Conservation (phyloP, 371 early-diverging fungal species). For the Apophysomyces trapeziformis region DNA sequence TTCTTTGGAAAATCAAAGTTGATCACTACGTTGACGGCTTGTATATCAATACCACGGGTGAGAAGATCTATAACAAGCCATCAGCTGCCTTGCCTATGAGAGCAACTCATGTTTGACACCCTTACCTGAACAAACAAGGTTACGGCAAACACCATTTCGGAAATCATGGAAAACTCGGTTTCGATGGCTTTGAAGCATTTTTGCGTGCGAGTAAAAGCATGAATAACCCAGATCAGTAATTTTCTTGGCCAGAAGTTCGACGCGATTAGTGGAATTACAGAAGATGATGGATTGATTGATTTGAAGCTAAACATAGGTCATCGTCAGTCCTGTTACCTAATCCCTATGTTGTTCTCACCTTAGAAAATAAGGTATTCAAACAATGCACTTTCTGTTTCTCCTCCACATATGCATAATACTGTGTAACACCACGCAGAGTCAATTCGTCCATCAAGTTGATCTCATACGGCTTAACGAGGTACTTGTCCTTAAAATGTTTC, state of each 20-base stretch:
- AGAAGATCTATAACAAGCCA: slow-evolving; percentile 75
- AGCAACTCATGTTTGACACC: background rate
- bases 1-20: slow-evolving; percentile 99
- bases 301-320: slow-evolving; percentile 67
- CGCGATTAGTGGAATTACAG: slow-evolving; percentile 98
- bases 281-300: slow-evolving; percentile 99
- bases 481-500: slow-evolving; percentile 94
- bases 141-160: slow-evolving; percentile 94
- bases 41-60: slow-evolving; percentile 99
- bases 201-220: slow-evolving; percentile 98
- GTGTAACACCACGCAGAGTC: slow-evolving; percentile 96
- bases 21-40: slow-evolving; percentile 99
- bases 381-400: slow-evolving; percentile 98
- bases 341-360: slow-evolving; percentile 52
- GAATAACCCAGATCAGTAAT: slow-evolving; percentile 99
- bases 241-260: slow-evolving; percentile 96
- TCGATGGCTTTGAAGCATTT: slow-evolving; percentile 97
- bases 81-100: background rate
- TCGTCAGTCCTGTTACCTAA: background rate
- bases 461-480: slow-evolving; percentile 93
- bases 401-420: slow-evolving; percentile 99
- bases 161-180: slow-evolving; percentile 99
- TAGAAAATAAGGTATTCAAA: slow-evolving; percentile 96
- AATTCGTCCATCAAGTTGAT: slow-evolving; percentile 99
- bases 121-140: slow-evolving; percentile 90